phyloP scores from a whole-genome alignment of 768 basidiomycete species.

The Chalciporus piperatus region DNA sequence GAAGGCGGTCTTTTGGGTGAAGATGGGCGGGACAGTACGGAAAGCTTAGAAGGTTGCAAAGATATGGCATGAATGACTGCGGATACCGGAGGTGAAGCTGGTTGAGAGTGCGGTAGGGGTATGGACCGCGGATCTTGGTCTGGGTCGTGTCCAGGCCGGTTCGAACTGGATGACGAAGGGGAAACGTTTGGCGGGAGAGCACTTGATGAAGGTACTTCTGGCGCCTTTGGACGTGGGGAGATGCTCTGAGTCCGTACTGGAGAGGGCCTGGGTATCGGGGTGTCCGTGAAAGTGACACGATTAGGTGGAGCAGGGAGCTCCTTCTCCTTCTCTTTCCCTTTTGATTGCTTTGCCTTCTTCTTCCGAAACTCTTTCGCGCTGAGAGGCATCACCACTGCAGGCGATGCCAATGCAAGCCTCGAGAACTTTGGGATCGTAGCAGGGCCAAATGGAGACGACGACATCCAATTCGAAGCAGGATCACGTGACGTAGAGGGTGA shows the following conservation, averaged over 20 bases:
- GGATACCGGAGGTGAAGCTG: constrained; percentile 14
- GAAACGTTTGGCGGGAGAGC: not conserved
- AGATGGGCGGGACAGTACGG: constrained; percentile 1
- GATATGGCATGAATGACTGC: not conserved
- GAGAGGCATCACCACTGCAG: constrained; percentile 31
- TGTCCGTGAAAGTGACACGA: constrained; percentile 16
- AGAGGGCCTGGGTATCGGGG: not conserved
- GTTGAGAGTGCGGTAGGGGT: constrained; percentile 3
- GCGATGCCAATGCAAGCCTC: constrained; percentile 26
- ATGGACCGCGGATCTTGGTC: not conserved
- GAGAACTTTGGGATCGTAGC: constrained; percentile 29
- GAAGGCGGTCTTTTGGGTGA: constrained; percentile 11
- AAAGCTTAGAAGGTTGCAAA: not conserved
- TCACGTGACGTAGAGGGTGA: constrained; percentile 24
- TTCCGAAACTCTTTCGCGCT: constrained; percentile 29
- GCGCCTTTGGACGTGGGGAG: not conserved
- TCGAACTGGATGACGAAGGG: not conserved
- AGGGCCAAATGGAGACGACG: constrained; percentile 30
- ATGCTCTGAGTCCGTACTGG: not conserved
- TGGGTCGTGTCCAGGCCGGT: not conserved
- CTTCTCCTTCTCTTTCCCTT: constrained; percentile 10
- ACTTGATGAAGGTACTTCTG: not conserved
- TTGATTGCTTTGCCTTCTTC: constrained; percentile 12
- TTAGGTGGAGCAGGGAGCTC: not conserved
- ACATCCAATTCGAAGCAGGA: constrained; percentile 26